A percentile compares a stretch with the other conserved stretches of the same genome.
phyloP scores from a whole-genome alignment of 2,329 filamentous ascomycete species.

The Epichloe hybrida region DNA sequence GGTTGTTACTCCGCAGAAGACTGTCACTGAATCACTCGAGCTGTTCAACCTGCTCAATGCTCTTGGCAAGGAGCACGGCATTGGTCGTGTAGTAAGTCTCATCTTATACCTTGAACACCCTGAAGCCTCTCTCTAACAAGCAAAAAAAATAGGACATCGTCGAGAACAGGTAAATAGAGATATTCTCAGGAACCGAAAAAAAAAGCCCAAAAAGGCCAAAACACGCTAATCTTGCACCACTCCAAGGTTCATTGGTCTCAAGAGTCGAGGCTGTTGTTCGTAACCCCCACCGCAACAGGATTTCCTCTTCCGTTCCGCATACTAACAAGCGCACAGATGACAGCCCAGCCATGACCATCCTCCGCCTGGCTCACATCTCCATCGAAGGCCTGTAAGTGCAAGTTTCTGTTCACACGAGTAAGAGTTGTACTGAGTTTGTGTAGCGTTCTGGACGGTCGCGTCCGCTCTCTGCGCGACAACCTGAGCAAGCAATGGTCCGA shows the following conservation, averaged over 20 bases:
- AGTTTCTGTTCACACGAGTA: neutral
- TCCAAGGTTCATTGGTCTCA: neutral
- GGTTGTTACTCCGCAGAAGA: neutral
- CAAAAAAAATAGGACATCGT: neutral
- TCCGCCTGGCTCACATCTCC: neutral
- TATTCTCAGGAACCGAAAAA: neutral
- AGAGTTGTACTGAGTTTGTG: neutral
- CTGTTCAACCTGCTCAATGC: neutral
- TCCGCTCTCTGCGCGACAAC: conserved; percentile 1
- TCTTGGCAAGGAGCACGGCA: neutral
- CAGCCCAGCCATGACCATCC: conserved; percentile 2
- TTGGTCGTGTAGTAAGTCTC: neutral
- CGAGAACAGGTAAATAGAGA: neutral
- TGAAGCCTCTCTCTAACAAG: neutral
- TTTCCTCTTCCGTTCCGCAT: neutral
- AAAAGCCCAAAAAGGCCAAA: neutral
- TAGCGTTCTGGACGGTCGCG: neutral
- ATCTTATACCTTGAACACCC: no score
- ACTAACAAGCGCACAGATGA: neutral
- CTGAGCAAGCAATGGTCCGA: conserved; percentile 1
- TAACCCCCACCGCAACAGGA: neutral
- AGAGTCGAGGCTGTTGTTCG: neutral
- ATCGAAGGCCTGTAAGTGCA: conserved; percentile 1
- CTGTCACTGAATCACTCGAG: conserved; percentile 1
- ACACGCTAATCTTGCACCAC: neutral